Base-by-base conservation (phyloP, 1,284 basidiomycete species). In the Rhodotorula sp. region DNA sequence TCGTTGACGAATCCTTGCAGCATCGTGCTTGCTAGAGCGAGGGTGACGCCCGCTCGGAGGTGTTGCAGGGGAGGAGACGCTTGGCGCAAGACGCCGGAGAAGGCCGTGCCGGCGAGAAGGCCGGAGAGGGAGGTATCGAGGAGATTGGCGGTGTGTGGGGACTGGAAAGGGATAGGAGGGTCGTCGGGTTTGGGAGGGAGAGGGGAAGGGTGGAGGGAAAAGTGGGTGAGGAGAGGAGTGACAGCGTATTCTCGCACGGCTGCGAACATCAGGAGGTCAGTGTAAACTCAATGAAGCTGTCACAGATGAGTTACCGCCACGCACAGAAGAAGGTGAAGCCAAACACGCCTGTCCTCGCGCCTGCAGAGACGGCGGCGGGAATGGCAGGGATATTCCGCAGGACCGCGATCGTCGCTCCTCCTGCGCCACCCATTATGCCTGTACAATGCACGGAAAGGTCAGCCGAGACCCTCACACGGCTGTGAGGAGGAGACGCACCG, bases 311-410 rank as follows among this genome's bases (percentile, higher is more conserved):
- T 31, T 20, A 7, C 30, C 26, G 10, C 26, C 11, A 55, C 67
- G 44, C 9, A 75, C 75, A 67, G 61, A 76, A 76, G 67, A 76
- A 76, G n/a, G 72, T 60, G 51, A 76, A 76, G 28, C 56, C 44
- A 56, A 76, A 76, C 30, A 71, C 58, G 46, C 70, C 70, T 8
- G 72, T 70, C 47, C 64, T 70, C 59, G 72, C 20, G 9, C 24
- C 56, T 1, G 72, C 67, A 20, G 52, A 46, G 65, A 74, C 72
- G 11, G 75, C 70, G 31, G 66, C 64, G 4, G 75, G 75, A 31
- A 74, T 72, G 48, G 75, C 75, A 6, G 69, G 70, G 9, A 65
- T 30, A 20, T 70, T 69, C 22, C 70, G 51, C 0, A 57, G 34
- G 56, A 76, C 66, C 7, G 67, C 75, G 4, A 65, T 50, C 4